Conservation (phyloP, 192 early-diverging fungal genomes). For the Backusella parvicylindrica region DNA sequence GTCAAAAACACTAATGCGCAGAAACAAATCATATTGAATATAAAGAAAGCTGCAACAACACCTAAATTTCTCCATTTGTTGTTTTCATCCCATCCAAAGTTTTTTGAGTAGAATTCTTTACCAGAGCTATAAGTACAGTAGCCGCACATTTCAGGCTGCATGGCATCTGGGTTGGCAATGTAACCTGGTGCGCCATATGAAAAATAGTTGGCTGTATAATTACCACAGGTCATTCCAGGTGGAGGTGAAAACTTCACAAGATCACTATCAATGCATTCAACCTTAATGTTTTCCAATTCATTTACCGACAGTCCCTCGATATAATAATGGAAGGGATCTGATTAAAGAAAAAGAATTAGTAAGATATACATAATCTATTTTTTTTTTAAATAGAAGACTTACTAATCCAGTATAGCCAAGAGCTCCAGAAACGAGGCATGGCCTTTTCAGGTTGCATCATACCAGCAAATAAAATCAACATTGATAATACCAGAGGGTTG, state of each 20-base stretch:
- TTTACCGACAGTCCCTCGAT: conserved; percentile 62
- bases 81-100: conserved; percentile 49
- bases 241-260: conserved; percentile 53
- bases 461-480: conserved; percentile 68
- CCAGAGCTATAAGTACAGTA: conserved; percentile 60
- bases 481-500: conserved; percentile 64
- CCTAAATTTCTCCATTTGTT: conserved; percentile 72
- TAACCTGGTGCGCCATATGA: conserved; percentile 5
- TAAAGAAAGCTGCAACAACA: conserved; percentile 58
- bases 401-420: conserved; percentile 64
- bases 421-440: conserved; percentile 68
- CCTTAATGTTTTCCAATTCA: conserved; percentile 50
- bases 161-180: conserved; percentile 6
- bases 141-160: conserved; percentile 43
- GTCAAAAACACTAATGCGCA: conserved; percentile 40
- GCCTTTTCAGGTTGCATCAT: conserved; percentile 56
- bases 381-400: background rate
- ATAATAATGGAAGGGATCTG: conserved; percentile 65
- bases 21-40: conserved; percentile 58
- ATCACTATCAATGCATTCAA: conserved; percentile 50
- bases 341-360: conserved; percentile 28
- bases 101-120: conserved; percentile 47
- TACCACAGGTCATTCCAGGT: conserved; percentile 55
- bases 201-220: conserved; percentile 38
- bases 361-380: background rate